phyloP scores from a whole-genome alignment of 371 early-diverging fungal species.

The Mucor circinelloides region DNA sequence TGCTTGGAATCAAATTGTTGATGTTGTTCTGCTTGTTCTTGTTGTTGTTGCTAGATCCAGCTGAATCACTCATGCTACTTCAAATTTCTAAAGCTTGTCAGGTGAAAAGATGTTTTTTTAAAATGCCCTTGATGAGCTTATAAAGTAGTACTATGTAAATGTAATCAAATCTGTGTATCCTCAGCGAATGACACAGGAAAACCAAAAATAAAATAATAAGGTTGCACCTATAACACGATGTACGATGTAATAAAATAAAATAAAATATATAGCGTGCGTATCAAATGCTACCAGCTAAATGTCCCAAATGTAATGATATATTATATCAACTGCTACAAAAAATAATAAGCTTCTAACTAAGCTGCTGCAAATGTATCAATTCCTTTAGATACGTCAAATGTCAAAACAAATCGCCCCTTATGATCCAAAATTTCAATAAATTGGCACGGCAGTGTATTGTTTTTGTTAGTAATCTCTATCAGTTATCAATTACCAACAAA shows the following conservation, averaged over 20 bases:
- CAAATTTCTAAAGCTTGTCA: background rate
- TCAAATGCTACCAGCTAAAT: background rate
- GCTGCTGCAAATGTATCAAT: background rate
- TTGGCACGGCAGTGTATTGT: background rate
- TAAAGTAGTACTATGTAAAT: background rate
- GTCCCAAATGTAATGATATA: background rate
- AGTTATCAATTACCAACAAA: background rate
- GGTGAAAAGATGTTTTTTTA: too few relatives aligned
- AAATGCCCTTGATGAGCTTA: too few relatives aligned
- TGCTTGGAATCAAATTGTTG: background rate
- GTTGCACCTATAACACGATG: background rate
- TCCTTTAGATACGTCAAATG: background rate
- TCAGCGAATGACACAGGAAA: background rate
- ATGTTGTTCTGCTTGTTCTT: background rate
- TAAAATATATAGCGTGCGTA: background rate
- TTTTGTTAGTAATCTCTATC: background rate
- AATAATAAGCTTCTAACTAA: too few relatives aligned
- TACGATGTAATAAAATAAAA: background rate
- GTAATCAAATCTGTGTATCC: background rate
- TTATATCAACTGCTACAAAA: background rate
- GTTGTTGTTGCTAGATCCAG: background rate
- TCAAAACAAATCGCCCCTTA: background rate
- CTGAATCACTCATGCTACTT: background rate
- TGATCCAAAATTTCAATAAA: too few relatives aligned
- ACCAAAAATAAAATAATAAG: background rate